phyloP scores from a whole-genome alignment of 2,329 filamentous ascomycete species.

The Tolypocladium capitatum region DNA sequence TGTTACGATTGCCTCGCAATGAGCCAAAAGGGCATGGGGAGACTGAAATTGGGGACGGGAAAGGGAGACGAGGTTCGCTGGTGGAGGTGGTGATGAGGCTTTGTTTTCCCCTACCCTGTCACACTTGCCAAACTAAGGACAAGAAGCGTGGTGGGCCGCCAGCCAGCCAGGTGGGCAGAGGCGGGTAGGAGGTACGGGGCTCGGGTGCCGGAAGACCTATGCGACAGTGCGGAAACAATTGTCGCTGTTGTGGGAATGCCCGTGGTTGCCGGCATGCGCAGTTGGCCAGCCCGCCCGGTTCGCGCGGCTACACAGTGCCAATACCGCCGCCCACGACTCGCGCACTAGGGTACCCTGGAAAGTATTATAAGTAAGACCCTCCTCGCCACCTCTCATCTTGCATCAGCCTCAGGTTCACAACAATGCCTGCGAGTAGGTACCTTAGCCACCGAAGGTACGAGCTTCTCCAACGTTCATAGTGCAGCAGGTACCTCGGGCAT shows the following conservation, averaged over 20 bases:
- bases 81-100: slow-evolving; percentile 25
- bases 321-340: no score
- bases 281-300: neutral
- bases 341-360: neutral
- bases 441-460: no score
- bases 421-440: no score
- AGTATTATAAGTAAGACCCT: neutral
- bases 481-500: neutral
- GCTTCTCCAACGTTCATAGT: neutral
- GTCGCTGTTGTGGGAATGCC: no score
- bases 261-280: no score
- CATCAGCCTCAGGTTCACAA: no score
- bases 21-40: slow-evolving; percentile 22
- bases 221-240: neutral
- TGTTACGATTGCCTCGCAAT: slow-evolving; percentile 26
- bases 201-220: neutral
- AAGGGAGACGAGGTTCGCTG: slow-evolving; percentile 11
- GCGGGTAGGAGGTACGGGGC: slow-evolving; percentile 2
- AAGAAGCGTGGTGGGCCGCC: slow-evolving; percentile 13
- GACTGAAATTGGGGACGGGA: slow-evolving; percentile 9
- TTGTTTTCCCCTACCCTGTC: slow-evolving; percentile 27
- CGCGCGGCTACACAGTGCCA: neutral
- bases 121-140: slow-evolving; percentile 16
- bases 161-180: slow-evolving; percentile 2
- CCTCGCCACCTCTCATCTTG: no score